Base-by-base conservation (phyloP, 83 land plant species). In the Picea abies region DNA sequence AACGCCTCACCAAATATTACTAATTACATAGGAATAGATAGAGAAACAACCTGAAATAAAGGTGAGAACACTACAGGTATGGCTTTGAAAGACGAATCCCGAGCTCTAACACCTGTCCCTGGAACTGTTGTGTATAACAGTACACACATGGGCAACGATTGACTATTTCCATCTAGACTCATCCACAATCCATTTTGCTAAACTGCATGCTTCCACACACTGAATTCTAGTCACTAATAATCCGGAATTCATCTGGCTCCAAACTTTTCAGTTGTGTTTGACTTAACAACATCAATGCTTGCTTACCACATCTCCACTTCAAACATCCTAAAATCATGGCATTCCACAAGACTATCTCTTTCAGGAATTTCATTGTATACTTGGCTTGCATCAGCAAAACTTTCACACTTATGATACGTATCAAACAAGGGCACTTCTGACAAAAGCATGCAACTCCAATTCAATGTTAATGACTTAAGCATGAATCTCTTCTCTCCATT, bases 391-490 rank as follows among this genome's bases (percentile, higher is more conserved):
- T 84, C 68, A 14, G 56, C 76, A 16, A 84, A 56, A 58, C 64
- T 62, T 20, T 76, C 75, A 52, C 76, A 84, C 61, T 79, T 84
- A 7, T 19, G 76, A 79, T 79, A 84, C 85, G 79, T 79, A 29
- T 79, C 85, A 29, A 79, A 84, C 63, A 39, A 84, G 85, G 2
- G 41, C 76, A 66, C 68, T 84, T 26, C 82, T 82, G n/a, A 79
- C 85, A 72, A 84, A 63, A 7, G 22, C 20, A 70, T 84, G 76
- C 1, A 22, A 79, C n/a, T 58, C 81, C 80, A 44, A 60, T 37
- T 82, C 85, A 52, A 26, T 25, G 44, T 29, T 61, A 25, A 84
- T 35, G 17, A 64, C 44, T 23, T 62, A 68, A 32, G 71, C 76
- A 79, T 84, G 82, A 26, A 60, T 64, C 26, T 64, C 75, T 60